Evolutionary conservation across 2,329 filamentous ascomycete species (phyloP).

Genomic region (Cladophialophora psammophila): DNA sequence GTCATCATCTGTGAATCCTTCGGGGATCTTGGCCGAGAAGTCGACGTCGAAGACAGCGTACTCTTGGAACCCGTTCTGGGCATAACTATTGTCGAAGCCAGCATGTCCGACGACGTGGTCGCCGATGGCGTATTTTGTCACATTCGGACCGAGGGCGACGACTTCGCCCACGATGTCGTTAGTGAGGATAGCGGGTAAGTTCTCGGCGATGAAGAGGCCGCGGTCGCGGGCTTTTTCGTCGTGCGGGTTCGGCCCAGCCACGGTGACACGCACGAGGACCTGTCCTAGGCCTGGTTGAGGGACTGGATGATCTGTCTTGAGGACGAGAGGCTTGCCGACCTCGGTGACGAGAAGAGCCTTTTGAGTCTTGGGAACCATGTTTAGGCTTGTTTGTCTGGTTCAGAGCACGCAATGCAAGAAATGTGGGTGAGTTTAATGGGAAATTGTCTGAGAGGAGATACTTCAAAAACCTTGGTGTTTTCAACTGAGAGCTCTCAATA

Average conservation of each 20-base stretch:
- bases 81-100: slow-evolving; percentile 8
- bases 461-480: no score
- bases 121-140: slow-evolving; percentile 42
- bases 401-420: neutral
- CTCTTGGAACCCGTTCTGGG: slow-evolving; percentile 48
- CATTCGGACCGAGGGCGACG: slow-evolving; percentile 41
- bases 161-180: slow-evolving; percentile 49
- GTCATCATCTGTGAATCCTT: slow-evolving; percentile 46
- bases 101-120: slow-evolving; percentile 46
- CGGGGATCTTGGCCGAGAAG: slow-evolving; percentile 46
- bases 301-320: slow-evolving; percentile 37
- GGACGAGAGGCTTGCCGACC: slow-evolving; percentile 30
- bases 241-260: slow-evolving; percentile 48
- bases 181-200: slow-evolving; percentile 45
- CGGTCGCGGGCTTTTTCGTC: slow-evolving; percentile 51
- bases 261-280: slow-evolving; percentile 49
- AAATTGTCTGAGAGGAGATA: no score
- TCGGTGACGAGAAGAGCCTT: slow-evolving; percentile 32
- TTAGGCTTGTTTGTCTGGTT: neutral
- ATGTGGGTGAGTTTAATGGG: no score
- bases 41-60: slow-evolving; percentile 47
- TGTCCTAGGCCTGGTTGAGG: slow-evolving; percentile 45
- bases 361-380: slow-evolving; percentile 28
- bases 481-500: no score
- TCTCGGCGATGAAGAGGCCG: slow-evolving; percentile 47